phyloP scores from a whole-genome alignment of 2,329 filamentous ascomycete species.

The Coniochaeta sp. region DNA sequence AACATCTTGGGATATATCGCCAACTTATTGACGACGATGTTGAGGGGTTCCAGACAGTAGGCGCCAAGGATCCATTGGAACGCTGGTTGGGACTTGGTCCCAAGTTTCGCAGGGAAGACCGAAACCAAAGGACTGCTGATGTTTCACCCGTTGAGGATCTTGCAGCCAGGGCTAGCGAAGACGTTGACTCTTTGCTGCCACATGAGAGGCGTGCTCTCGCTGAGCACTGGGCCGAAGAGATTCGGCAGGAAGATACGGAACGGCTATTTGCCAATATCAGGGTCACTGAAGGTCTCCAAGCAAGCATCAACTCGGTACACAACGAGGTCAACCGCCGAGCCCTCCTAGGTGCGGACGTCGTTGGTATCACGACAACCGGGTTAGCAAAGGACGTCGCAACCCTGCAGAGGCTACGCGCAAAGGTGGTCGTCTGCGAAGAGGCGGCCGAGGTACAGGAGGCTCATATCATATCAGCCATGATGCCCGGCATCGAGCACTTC shows the following conservation, averaged over 20 bases:
- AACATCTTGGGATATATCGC: neutral
- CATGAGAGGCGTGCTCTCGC: neutral
- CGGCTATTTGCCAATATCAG: constrained; percentile 8
- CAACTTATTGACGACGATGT: neutral
- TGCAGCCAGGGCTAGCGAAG: no score
- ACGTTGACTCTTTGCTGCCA: neutral
- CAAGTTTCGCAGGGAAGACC: no score
- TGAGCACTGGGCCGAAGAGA: constrained; percentile 23
- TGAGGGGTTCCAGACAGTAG: neutral
- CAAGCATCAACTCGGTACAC: constrained; percentile 13
- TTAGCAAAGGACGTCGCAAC: constrained; percentile 43
- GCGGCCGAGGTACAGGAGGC: constrained; percentile 62
- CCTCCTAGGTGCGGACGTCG: constrained; percentile 34
- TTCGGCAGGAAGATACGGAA: constrained; percentile 18
- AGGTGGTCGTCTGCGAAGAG: constrained; percentile 60
- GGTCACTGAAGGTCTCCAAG: neutral
- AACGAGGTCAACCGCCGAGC: constrained; percentile 28
- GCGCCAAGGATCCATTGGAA: neutral
- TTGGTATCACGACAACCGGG: constrained; percentile 55
- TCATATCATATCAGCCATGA: constrained; percentile 51
- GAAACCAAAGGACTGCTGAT: no score
- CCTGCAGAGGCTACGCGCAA: constrained; percentile 40
- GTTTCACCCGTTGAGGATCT: no score
- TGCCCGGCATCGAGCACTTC: constrained; percentile 53
- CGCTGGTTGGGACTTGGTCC: neutral